phyloP scores from a whole-genome alignment of 495 filamentous ascomycete genomes.

The Lasiosphaeria hispida region DNA sequence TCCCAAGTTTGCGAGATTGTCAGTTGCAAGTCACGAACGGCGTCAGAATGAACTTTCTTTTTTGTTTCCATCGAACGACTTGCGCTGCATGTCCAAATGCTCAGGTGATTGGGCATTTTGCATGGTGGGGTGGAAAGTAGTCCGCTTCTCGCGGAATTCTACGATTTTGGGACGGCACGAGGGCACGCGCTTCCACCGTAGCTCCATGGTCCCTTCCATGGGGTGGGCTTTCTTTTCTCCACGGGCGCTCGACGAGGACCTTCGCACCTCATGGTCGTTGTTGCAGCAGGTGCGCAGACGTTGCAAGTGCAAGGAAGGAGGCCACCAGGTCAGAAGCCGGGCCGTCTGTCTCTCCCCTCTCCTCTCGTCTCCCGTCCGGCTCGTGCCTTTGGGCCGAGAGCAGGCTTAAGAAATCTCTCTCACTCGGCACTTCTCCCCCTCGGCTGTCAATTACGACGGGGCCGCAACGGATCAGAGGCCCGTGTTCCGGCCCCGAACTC shows the following conservation, averaged over 20 bases:
- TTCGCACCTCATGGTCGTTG: no score
- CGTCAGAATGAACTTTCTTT: no score
- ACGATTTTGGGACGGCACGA: conserved; percentile 2
- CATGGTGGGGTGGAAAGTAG: not conserved
- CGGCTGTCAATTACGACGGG: conserved; percentile 7
- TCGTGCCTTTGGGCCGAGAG: no score
- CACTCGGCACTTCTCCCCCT: conserved; percentile 3
- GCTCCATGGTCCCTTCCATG: not conserved
- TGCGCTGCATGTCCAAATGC: no score
- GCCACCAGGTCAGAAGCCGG: no score
- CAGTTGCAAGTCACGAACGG: no score
- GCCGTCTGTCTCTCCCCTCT: no score
- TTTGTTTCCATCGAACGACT: not conserved
- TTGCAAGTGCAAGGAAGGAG: no score
- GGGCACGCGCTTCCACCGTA: not conserved
- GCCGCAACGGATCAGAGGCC: conserved; percentile 29
- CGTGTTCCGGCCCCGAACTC: conserved; percentile 21
- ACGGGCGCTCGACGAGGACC: not conserved
- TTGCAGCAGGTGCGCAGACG: no score
- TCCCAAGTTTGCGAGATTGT: no score
- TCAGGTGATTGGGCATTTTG: not conserved
- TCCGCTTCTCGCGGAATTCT: conserved; percentile 5
- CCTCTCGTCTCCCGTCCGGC: no score
- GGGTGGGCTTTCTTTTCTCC: not conserved
- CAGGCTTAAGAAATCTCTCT: no score